Base-by-base conservation (phyloP, 2,329 filamentous ascomycete species). In the Endocalyx cinctus region DNA sequence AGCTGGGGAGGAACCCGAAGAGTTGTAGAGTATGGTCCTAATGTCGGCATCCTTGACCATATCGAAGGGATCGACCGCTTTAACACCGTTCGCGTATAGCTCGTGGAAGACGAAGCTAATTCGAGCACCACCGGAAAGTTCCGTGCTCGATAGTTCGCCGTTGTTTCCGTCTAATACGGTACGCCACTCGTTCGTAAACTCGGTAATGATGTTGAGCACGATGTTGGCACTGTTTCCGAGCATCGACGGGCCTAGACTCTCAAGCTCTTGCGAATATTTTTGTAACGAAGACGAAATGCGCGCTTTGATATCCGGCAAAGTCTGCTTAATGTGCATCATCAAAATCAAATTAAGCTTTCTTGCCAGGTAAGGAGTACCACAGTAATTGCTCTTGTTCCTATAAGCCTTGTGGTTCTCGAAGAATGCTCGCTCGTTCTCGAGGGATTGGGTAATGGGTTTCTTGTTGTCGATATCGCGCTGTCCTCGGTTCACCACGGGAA, bases 271-370 rank as follows among this genome's bases (percentile, higher is more conserved):
- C 4, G 77, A 72, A 63, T 98, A 98, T 60, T 98, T 98, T 58
- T 89, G 83, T 39, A 98, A 71, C 11, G 90, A 96, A 47, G 86
- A 84, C n/a, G 85, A 78, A 51, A 98, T 98, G 44, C 94, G 84
- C 11, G 86, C 87, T 69, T 98, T 98, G 72, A 98, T 98, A 58
- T 98, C 92, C 25, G 92, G 92, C 11, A 98, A 77, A 2, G 92
- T 98, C 69, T 98, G 90, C 68, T 98, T 98, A 72, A 98, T 98
- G 70, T 98, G 92, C 92, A 98, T 98, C 90, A 98, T 97, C 50
- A 98, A 76, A 57, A 98, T 97, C 54, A 98, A 73, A 66, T 98
- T 98, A 40, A 98, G 78, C 67, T 98, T 98, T 49, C 90, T 82
- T 4, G 92, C 92, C 39, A 98, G 72, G 58, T 98, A 98, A 4